Conservation (phyloP, 805 yeast genomes). For the Monosporozyma unispora region DNA sequence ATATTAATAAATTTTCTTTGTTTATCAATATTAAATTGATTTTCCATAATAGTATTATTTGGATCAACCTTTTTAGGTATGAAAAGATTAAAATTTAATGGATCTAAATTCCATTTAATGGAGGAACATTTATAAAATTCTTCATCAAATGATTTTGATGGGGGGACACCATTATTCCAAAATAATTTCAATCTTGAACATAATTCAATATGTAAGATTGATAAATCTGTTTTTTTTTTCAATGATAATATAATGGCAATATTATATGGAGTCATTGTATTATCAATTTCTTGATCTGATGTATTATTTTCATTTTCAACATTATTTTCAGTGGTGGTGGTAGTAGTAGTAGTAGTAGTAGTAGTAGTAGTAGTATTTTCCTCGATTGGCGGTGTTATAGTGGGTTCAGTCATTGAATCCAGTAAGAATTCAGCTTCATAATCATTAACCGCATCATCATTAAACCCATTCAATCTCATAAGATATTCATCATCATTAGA, state of each 20-base stretch:
- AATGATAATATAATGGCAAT: conserved; percentile 43
- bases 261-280: conserved; percentile 37
- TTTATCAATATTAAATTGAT: conserved; percentile 2
- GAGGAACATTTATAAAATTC: conserved; percentile 43
- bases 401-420: too few species aligned
- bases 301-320: not conserved
- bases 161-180: conserved; percentile 50
- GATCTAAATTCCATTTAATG: conserved; percentile 34
- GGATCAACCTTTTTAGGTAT: conserved; percentile 22
- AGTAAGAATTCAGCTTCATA: not conserved
- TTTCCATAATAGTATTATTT: conserved; percentile 8
- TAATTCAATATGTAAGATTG: conserved; percentile 36
- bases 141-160: conserved; percentile 34
- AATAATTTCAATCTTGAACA: conserved; percentile 36
- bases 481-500: conserved; percentile 29
- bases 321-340: not conserved
- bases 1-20: conserved; percentile 8
- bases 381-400: too few species aligned
- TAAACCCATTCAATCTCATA: conserved; percentile 20
- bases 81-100: conserved; percentile 35
- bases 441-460: conserved; percentile 5
- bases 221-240: conserved; percentile 32
- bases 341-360: too few species aligned
- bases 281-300: conserved; percentile 6
- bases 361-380: not conserved